Evolutionary conservation across 352 stramenopile genomes (phyloP), one percentile per base, ranked within the genome.

Genomic region (Globisporangium lucens): DNA sequence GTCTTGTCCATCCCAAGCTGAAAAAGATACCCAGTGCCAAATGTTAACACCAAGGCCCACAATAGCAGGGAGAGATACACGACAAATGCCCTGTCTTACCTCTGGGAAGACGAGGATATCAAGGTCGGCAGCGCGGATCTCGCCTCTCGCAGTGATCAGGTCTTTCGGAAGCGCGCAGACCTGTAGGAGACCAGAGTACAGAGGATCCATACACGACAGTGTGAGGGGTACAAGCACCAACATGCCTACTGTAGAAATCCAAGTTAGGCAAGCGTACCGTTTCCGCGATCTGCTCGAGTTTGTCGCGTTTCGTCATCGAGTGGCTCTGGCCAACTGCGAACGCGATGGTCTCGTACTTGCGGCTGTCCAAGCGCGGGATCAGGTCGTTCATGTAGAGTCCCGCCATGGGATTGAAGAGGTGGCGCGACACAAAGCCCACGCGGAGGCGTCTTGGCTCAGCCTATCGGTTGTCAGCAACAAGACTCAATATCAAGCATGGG

Each of bases 1-100:
- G 79, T 83, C 46, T 90, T 88, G 69, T 94, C 84, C 73, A 88
- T 86, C 5, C 86, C 86, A 41, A 94, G 75, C 86, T 94, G 61
- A 12, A 9, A 29, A 29, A 56, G 64, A 57, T 35, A 41, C 47
- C 0, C 7, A 9, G 10, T 59, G 29, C 4, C 47, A 29, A 29
- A 8, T 4, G n/a, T 66, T 24, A n/a, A 60, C 3, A 24, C 15
- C 36, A 43, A 58, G 20, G 9, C 6, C 17, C 15, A 35, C 46
- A 30, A 59, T 47, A 24, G 27, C 41, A 24, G 27, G 36, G 9
- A 15, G 10, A 33, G 27, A 33, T 15, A 4, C 65, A 3, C 9
- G 65, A 47, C 33, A 64, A 30, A 43, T 51, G n/a, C 22, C 36
- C 43, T 29, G 55, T 1, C 66, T 13, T 71, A 93, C 85, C 79